A percentile compares a stretch with the other conserved stretches of the same genome.
phyloP scores from a whole-genome alignment of 768 basidiomycete genomes.

The Russula olivacea region DNA sequence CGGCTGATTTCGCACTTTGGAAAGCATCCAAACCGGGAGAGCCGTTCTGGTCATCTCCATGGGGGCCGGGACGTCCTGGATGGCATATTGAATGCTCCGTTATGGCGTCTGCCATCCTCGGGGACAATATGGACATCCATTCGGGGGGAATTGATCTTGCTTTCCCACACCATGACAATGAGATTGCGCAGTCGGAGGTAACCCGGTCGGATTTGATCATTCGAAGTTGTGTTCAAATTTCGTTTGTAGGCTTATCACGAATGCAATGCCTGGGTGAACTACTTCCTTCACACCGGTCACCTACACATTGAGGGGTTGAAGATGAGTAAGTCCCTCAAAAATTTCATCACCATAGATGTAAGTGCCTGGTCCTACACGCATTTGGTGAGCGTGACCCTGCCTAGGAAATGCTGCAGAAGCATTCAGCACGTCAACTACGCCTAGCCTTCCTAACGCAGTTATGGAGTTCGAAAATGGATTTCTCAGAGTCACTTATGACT shows the following conservation, averaged over 20 bases:
- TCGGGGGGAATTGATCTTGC: slow-evolving; percentile 95
- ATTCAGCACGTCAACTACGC: slow-evolving; percentile 82
- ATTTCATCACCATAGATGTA: slow-evolving; percentile 96
- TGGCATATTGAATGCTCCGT: slow-evolving; percentile 99
- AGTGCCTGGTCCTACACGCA: slow-evolving; percentile 29
- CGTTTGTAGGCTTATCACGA: slow-evolving; percentile 78
- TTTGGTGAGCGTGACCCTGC: slow-evolving; percentile 15
- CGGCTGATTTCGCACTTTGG: slow-evolving; percentile 96
- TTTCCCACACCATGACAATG: slow-evolving; percentile 99
- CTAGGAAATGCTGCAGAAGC: slow-evolving; percentile 80
- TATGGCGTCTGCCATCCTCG: slow-evolving; percentile 90
- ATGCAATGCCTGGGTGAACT: slow-evolving; percentile 93
- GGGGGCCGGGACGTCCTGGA: slow-evolving; percentile 93
- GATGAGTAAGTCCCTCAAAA: slow-evolving; percentile 99
- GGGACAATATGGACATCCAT: slow-evolving; percentile 93
- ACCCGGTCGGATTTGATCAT: slow-evolving; percentile 6
- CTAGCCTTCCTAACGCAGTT: slow-evolving; percentile 85
- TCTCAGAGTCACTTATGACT: slow-evolving; percentile 84
- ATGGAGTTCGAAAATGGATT: slow-evolving; percentile 93
- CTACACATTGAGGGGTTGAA: slow-evolving; percentile 97
- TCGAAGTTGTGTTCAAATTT: slow-evolving; percentile 13
- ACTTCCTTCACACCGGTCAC: slow-evolving; percentile 98
- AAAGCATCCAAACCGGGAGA: slow-evolving; percentile 96
- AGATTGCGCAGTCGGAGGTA: slow-evolving; percentile 95
- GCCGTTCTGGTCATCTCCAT: slow-evolving; percentile 92